These are phyloP conservation scores for Dalbergia cochinchinensis DNA, from an alignment of 306 rosid species.

Conservation along the genomic window DNA sequence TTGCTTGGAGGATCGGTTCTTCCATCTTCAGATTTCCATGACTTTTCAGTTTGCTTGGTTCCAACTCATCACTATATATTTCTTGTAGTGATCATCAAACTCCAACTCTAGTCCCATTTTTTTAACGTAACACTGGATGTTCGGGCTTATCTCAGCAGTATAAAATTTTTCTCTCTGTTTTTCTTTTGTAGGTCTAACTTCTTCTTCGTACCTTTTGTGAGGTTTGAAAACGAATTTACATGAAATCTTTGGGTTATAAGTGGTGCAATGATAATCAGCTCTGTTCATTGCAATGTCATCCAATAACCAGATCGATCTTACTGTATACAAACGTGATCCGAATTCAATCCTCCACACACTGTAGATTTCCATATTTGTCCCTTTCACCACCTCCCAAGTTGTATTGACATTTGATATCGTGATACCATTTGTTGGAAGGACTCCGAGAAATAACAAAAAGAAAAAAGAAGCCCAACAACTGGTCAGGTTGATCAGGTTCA, in stretches of 20 bases:
- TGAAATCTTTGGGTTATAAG: not conserved
- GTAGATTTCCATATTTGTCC: not conserved
- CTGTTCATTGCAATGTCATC: not conserved
- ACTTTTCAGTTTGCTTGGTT: too few relatives aligned
- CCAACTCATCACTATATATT: too few relatives aligned
- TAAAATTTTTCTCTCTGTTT: too few relatives aligned
- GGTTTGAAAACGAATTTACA: not conserved
- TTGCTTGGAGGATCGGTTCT: too few relatives aligned
- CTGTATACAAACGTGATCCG: not conserved
- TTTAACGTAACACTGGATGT: not conserved
- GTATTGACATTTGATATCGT: not conserved
- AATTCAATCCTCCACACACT: not conserved
- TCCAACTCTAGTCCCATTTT: not conserved
- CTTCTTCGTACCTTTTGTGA: not conserved
- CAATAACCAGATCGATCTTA: not conserved
- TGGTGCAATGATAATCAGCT: not conserved
- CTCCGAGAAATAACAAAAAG: constrained; percentile 17
- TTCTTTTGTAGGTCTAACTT: not conserved
- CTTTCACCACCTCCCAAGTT: not conserved
- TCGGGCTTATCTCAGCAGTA: too few relatives aligned
- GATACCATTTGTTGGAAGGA: not conserved
- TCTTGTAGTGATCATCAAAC: not conserved
- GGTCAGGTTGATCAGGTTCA: not conserved
- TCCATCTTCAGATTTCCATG: too few relatives aligned
- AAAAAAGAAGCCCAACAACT: constrained; percentile 1